Conservation (phyloP, 148 eudicot species). For the Pouteria glomerata region DNA sequence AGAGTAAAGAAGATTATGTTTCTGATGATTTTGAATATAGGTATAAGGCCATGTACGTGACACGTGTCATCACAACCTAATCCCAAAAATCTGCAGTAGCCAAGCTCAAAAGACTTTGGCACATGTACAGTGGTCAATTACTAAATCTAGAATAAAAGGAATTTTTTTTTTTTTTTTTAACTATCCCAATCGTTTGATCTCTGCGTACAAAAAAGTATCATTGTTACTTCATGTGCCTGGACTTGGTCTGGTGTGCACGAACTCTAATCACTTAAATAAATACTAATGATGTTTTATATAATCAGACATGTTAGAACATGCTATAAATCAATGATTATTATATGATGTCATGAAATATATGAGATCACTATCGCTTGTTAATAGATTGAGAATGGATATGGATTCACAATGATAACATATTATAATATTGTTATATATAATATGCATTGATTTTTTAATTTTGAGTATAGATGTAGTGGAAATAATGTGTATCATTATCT, state of each 20-base stretch:
- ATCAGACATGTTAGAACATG: background rate
- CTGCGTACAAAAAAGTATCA: no score
- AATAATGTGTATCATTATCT: no score
- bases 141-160: no score
- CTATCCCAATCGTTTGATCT: no score
- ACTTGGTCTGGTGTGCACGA: background rate
- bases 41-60: conserved; percentile 23
- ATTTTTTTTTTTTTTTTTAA: no score
- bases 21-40: conserved; percentile 18
- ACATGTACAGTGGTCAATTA: no score
- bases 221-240: background rate
- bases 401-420: background rate
- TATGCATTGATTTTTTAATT: background rate
- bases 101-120: background rate
- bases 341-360: no score
- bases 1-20: background rate
- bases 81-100: background rate
- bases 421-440: background rate
- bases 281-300: background rate
- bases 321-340: background rate
- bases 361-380: background rate
- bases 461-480: background rate
- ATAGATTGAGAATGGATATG: background rate
- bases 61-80: conserved; percentile 22
- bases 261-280: background rate